phyloP scores from a whole-genome alignment of 2,329 filamentous ascomycete genomes.

The Fusarium dimerum region DNA sequence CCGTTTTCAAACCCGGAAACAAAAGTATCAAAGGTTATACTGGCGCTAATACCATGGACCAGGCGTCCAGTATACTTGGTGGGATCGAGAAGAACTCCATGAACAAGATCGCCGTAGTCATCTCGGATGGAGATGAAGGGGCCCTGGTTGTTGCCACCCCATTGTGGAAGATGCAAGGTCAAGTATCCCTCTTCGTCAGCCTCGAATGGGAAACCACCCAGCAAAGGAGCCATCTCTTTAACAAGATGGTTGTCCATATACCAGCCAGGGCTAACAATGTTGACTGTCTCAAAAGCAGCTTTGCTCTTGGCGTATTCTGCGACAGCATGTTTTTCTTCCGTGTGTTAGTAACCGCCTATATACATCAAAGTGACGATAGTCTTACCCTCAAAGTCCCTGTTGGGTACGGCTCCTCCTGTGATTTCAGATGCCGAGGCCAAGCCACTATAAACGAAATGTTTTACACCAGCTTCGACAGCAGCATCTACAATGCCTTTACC shows the following conservation, averaged over 20 bases:
- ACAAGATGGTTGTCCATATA: conserved; percentile 44
- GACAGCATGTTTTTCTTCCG: conserved; percentile 39
- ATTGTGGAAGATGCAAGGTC: conserved; percentile 38
- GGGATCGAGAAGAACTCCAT: conserved; percentile 44
- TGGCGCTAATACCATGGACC: conserved; percentile 40
- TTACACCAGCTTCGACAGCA: conserved; percentile 34
- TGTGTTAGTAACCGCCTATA: neutral
- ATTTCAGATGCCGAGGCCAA: conserved; percentile 34
- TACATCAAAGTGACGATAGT: neutral
- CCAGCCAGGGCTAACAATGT: conserved; percentile 41
- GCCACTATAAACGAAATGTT: conserved; percentile 40
- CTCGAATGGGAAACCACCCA: conserved; percentile 43
- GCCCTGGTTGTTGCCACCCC: conserved; percentile 39
- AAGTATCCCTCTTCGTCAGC: conserved; percentile 38
- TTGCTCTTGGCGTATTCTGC: conserved; percentile 38
- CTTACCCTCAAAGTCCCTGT: conserved; percentile 38
- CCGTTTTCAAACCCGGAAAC: conserved; percentile 35
- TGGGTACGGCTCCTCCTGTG: conserved; percentile 34
- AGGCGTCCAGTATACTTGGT: conserved; percentile 37
- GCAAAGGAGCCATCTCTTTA: conserved; percentile 33
- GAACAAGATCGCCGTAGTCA: conserved; percentile 48
- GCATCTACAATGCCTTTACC: conserved; percentile 37
- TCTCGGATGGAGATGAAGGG: conserved; percentile 41
- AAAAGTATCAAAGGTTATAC: conserved; percentile 32
- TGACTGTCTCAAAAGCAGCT: conserved; percentile 36